These are phyloP conservation scores for Phylloporus sp. DNA, from an alignment of 768 basidiomycete genomes.

Conservation along the genomic window DNA sequence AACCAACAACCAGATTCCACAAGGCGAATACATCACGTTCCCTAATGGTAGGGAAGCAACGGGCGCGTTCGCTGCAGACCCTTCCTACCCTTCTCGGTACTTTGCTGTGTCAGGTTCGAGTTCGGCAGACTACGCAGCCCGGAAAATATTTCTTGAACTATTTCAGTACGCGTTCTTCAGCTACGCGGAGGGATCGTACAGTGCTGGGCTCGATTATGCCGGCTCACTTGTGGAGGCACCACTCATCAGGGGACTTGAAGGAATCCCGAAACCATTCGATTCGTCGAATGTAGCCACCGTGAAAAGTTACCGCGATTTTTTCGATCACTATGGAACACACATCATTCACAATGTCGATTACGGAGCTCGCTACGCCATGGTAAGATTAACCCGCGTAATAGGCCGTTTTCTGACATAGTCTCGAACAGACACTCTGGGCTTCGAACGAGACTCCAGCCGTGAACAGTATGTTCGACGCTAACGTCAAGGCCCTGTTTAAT, in stretches of 20 bases:
- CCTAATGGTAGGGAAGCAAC: not conserved
- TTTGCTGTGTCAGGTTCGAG: conserved; percentile 1
- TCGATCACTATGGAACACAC: not conserved
- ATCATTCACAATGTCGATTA: not conserved
- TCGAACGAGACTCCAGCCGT: not conserved
- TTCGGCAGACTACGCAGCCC: not conserved
- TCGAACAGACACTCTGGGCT: not conserved
- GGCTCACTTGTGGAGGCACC: not conserved
- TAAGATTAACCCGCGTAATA: not conserved
- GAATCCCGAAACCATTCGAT: not conserved
- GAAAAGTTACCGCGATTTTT: not conserved
- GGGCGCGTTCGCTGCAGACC: not conserved
- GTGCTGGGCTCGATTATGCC: not conserved
- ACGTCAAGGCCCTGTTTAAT: not conserved
- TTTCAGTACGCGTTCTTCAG: conserved; percentile 7
- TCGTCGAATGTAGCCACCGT: not conserved
- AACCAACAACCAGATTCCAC: not conserved
- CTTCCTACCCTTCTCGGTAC: not conserved
- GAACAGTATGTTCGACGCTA: not conserved
- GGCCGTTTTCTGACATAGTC: not conserved
- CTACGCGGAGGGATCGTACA: not conserved
- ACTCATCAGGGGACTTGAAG: not conserved
- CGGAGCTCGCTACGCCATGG: not conserved
- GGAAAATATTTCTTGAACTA: not conserved
- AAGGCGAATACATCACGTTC: conserved; percentile 1